A percentile compares a stretch with the other conserved stretches of the same genome.
These are phyloP conservation scores for Betula pendula DNA, from an alignment of 306 rosid genomes.

Conservation along the genomic window DNA sequence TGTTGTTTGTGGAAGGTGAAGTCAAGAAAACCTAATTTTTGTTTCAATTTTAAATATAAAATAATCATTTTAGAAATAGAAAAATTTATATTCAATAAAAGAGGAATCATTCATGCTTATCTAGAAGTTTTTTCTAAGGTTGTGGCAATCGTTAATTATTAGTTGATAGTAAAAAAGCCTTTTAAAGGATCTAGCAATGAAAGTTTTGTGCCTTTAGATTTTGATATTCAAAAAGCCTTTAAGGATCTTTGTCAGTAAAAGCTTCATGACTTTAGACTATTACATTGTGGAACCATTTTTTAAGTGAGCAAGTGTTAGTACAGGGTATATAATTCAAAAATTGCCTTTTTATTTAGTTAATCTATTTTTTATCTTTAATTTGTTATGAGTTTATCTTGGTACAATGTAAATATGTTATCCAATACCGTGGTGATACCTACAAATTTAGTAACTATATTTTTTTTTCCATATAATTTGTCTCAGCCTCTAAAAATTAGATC, in stretches of 20 bases:
- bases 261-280: not conserved
- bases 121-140: not conserved
- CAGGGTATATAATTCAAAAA: not conserved
- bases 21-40: not conserved
- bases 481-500: constrained; percentile 93
- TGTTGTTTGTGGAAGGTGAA: not conserved
- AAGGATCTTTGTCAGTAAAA: not conserved
- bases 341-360: constrained; percentile 2
- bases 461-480: constrained; percentile 36
- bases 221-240: not conserved
- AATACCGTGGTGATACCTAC: constrained; percentile 1
- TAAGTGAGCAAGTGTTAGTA: not conserved
- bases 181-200: not conserved
- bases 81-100: not conserved
- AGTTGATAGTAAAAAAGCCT: not conserved
- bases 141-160: not conserved
- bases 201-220: not conserved
- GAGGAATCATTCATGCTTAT: not conserved
- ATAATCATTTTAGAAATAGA: not conserved
- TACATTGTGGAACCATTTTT: not conserved
- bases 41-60: not conserved
- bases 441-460: constrained; percentile 21
- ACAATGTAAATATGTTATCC: not conserved
- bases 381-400: constrained; percentile 11
- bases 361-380: not conserved